Evolutionary conservation across 169 alveolate species (phyloP).

Genomic region (Plasmodium falciparum): DNA sequence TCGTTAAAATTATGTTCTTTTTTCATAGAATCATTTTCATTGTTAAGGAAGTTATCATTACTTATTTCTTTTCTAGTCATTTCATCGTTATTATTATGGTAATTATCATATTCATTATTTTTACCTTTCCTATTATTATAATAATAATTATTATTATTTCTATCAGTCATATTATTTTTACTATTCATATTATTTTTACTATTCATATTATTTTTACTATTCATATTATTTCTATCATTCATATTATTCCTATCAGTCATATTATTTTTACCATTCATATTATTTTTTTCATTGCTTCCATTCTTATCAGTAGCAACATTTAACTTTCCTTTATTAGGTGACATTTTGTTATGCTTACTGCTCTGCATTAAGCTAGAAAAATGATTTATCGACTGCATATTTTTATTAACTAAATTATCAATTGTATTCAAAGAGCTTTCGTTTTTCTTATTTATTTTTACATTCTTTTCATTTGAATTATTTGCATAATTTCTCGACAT

Average conservation of each 20-base stretch:
- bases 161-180: background rate
- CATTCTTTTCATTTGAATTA: background rate
- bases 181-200: too few species aligned
- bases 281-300: background rate
- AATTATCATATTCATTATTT: background rate
- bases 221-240: background rate
- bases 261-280: background rate
- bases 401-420: conserved; percentile 55
- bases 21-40: conserved; percentile 33
- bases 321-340: conserved; percentile 14
- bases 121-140: background rate
- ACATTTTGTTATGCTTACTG: conserved; percentile 3
- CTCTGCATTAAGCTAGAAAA: conserved; percentile 53
- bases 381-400: conserved; percentile 74
- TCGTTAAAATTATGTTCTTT: conserved; percentile 69
- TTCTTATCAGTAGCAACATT: background rate
- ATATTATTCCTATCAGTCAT: background rate
- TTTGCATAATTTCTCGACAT: background rate
- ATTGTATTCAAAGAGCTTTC: conserved; percentile 26
- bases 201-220: too few species aligned
- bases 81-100: background rate
- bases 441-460: conserved; percentile 13
- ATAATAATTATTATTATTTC: background rate
- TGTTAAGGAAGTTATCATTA: conserved; percentile 1
- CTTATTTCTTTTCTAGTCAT: background rate